Percentiles rank a stretch among this genome's conserved stretches.
Evolutionary conservation across 345 rosid genomes (phyloP).

Genomic region (Arabis alpina): DNA sequence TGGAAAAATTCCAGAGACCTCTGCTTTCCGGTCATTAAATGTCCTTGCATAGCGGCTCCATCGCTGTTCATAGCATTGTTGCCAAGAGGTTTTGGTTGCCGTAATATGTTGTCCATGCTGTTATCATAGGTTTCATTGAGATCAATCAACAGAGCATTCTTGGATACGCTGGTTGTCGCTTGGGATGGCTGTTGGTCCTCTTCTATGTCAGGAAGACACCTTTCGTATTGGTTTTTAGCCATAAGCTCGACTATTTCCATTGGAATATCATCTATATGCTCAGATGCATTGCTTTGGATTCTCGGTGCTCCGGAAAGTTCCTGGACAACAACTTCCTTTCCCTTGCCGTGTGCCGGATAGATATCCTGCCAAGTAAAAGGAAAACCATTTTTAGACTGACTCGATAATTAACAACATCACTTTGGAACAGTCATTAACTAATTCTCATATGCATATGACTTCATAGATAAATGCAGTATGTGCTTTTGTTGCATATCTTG

Average conservation of each 20-base stretch:
- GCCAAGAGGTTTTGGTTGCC: conserved; percentile 46
- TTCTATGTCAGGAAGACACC: conserved; percentile 74
- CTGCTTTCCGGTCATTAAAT: conserved; percentile 39
- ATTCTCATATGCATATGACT: neutral
- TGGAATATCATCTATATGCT: conserved; percentile 79
- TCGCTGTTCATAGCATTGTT: conserved; percentile 34
- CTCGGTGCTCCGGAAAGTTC: conserved; percentile 47
- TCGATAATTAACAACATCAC: neutral
- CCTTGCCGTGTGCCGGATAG: conserved; percentile 44
- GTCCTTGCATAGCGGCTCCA: conserved; percentile 37
- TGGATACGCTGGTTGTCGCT: conserved; percentile 41
- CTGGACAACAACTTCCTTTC: conserved; percentile 37
- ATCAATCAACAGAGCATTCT: conserved; percentile 45
- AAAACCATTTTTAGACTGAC: neutral
- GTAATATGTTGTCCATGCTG: conserved; percentile 44
- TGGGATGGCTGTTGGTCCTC: conserved; percentile 45
- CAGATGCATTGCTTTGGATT: conserved; percentile 47
- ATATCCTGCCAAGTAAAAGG: conserved; percentile 49
- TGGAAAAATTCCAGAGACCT: conserved; percentile 49
- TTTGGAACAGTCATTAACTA: neutral
- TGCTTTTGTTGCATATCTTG: conserved; percentile 2
- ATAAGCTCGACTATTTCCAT: conserved; percentile 94
- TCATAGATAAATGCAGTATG: neutral
- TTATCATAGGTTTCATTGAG: conserved; percentile 48
- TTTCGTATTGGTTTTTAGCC: conserved; percentile 91